Conservation (phyloP, 257 asterid genomes). For the Solanum chiquidenum region DNA sequence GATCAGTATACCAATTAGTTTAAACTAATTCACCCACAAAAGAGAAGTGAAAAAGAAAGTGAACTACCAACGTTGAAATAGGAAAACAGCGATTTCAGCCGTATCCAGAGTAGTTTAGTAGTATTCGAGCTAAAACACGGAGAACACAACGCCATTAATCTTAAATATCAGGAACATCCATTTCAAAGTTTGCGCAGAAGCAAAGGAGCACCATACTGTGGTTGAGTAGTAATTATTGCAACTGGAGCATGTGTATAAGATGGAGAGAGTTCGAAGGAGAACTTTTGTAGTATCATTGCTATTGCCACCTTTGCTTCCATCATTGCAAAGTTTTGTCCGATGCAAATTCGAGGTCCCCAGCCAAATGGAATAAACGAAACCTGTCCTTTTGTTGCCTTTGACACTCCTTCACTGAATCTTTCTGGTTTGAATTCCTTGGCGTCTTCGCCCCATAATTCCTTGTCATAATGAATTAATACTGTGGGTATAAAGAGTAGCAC, state of each 20-base stretch:
- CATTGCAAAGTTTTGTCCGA: constrained; percentile 25
- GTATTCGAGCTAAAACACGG: neutral
- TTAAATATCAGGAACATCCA: neutral
- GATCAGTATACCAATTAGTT: neutral
- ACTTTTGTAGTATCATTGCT: constrained; percentile 21
- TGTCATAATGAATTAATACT: constrained; percentile 15
- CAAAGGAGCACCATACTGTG: constrained; percentile 24
- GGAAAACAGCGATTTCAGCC: neutral
- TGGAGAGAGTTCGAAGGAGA: constrained; percentile 19
- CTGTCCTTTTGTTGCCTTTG: constrained; percentile 17
- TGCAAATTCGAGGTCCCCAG: constrained; percentile 31
- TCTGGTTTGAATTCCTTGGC: constrained; percentile 23
- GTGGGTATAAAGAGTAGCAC: constrained; percentile 8
- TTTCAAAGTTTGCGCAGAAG: constrained; percentile 11
- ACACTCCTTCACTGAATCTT: constrained; percentile 19
- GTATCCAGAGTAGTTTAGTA: neutral
- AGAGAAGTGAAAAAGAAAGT: neutral
- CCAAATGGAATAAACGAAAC: constrained; percentile 17
- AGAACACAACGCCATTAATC: neutral
- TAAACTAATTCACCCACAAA: neutral
- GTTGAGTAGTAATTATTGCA: constrained; percentile 9
- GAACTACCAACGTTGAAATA: neutral
- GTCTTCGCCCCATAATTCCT: constrained; percentile 24
- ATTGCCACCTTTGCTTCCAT: constrained; percentile 22
- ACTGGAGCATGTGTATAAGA: constrained; percentile 27